Conservation (phyloP, 192 early-diverging fungal genomes). For the Endogone sp. region DNA sequence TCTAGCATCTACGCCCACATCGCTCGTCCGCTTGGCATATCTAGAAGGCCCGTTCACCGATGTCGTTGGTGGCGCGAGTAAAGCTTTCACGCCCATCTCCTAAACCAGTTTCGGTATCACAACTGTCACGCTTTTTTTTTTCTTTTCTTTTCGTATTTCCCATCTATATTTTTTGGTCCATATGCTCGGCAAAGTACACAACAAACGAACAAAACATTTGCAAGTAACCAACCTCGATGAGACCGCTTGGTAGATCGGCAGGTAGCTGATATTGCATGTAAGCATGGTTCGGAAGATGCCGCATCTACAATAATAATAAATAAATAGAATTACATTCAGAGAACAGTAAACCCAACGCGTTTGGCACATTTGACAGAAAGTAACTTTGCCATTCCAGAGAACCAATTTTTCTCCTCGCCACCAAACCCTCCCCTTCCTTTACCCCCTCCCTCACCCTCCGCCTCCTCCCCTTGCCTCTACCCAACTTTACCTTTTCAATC, state of each 20-base stretch:
- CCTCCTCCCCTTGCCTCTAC: not conserved
- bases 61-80: not conserved
- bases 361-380: too few relatives aligned
- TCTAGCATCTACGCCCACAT: not conserved
- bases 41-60: not conserved
- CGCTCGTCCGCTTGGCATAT: not conserved
- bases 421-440: too few relatives aligned
- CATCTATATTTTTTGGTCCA: too few relatives aligned
- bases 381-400: too few relatives aligned
- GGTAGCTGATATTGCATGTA: conserved; percentile 8
- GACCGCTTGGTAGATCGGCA: not conserved
- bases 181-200: too few relatives aligned
- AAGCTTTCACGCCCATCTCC: not conserved
- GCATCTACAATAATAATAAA: conserved; percentile 6
- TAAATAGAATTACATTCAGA: too few relatives aligned
- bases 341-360: not conserved
- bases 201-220: not conserved
- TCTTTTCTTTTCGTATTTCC: too few relatives aligned
- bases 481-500: conserved; percentile 17
- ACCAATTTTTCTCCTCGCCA: too few relatives aligned
- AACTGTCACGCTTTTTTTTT: too few relatives aligned
- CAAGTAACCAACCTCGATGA: not conserved
- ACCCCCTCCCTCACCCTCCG: not conserved
- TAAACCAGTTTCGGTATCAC: too few relatives aligned
- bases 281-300: conserved; percentile 6